A percentile compares a stretch with the other conserved stretches of the same genome.
Conservation (phyloP, 176 grass and related monocot genomes). For the Juncus inflexus region DNA sequence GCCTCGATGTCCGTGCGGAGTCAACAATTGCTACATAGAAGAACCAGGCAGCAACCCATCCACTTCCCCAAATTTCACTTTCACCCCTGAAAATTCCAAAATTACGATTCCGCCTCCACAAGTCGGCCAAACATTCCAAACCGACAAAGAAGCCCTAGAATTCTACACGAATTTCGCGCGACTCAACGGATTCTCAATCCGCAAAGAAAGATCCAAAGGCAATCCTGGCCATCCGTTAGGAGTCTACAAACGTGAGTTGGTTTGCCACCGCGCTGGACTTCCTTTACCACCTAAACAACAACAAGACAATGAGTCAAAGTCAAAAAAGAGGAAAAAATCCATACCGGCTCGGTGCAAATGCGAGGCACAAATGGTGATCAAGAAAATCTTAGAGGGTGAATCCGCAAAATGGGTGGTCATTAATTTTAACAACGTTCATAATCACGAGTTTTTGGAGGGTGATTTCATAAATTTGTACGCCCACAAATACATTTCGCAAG, state of each 20-base stretch:
- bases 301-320: constrained; percentile 23
- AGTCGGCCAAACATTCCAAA: constrained; percentile 45
- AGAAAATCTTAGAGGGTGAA: constrained; percentile 31
- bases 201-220: constrained; percentile 48
- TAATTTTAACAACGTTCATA: constrained; percentile 49
- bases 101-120: constrained; percentile 16
- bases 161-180: constrained; percentile 44
- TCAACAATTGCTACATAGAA: constrained; percentile 31
- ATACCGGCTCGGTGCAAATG: constrained; percentile 40
- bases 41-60: constrained; percentile 5
- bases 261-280: constrained; percentile 43
- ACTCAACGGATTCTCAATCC: constrained; percentile 39
- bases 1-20: constrained; percentile 32
- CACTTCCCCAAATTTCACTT: constrained; percentile 9
- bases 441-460: constrained; percentile 41
- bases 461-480: constrained; percentile 25
- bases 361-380: constrained; percentile 52
- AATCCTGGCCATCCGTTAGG: constrained; percentile 48
- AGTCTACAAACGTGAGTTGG: constrained; percentile 50
- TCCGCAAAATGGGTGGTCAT: constrained; percentile 32
- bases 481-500: constrained; percentile 38
- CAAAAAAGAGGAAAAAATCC: constrained; percentile 40
- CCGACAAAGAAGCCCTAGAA: constrained; percentile 41
- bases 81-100: constrained; percentile 15
- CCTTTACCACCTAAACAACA: constrained; percentile 27